A percentile compares a stretch with the other conserved stretches of the same genome.
phyloP scores from a whole-genome alignment of 192 early-diverging fungal genomes.

The Haplosporangium gracile region DNA sequence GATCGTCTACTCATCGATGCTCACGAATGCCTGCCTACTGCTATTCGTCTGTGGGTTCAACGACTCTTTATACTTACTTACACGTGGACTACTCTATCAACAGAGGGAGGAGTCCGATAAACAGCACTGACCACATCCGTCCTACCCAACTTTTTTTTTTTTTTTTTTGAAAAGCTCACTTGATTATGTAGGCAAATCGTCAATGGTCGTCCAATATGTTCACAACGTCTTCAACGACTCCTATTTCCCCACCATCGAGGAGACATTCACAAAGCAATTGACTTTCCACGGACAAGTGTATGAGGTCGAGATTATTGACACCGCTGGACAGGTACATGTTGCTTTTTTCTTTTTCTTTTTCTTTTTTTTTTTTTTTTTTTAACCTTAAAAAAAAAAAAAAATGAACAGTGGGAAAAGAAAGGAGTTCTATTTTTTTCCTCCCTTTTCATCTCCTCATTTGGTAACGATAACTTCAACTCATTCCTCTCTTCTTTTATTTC shows the following conservation, averaged over 20 bases:
- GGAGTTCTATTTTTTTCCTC: background rate
- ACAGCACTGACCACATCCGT: background rate
- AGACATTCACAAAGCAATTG: slow-evolving; percentile 88
- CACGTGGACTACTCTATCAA: background rate
- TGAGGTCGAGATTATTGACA: slow-evolving; percentile 92
- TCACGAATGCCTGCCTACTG: background rate
- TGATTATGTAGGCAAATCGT: slow-evolving; percentile 78
- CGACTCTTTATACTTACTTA: background rate
- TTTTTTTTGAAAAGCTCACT: background rate
- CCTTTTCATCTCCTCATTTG: background rate
- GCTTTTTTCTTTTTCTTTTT: background rate
- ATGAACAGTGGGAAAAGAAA: background rate
- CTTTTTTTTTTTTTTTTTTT: background rate
- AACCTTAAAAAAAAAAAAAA: background rate
- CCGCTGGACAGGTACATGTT: slow-evolving; percentile 90
- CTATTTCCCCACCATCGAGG: slow-evolving; percentile 97
- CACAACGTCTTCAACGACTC: slow-evolving; percentile 91
- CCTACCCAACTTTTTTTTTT: background rate
- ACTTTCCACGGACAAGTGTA: slow-evolving; percentile 86
- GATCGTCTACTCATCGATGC: background rate
- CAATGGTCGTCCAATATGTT: slow-evolving; percentile 91
- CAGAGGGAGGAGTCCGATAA: background rate
- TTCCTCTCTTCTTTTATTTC: background rate
- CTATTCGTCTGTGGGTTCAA: background rate
- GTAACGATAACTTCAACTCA: background rate